Evolutionary conservation across 2,329 filamentous ascomycete genomes (phyloP), one percentile per base, ranked within the genome.

Genomic region (Penicillium capsulatum): DNA sequence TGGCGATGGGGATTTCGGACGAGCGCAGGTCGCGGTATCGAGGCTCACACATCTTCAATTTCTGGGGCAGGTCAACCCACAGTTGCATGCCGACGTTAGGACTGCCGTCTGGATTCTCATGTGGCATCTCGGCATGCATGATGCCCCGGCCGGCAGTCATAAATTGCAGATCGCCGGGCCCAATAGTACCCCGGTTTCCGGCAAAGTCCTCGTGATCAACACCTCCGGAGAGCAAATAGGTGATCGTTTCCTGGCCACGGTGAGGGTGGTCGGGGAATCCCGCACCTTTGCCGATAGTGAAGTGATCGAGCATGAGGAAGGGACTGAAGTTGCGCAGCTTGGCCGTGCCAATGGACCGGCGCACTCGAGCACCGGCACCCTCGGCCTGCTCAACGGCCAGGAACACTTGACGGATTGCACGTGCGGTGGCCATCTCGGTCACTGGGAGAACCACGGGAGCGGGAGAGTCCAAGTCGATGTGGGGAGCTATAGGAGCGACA

Each of bases 301-400:
- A 96, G 70, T 96, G 86, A 62, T 97, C 91, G 32, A 96, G 84
- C 89, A 97, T 95, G 31, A 96, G 75, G 69, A 97, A 96, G 0
- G 91, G 92, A 10, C 83, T 86, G 65, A 97, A 84, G 72, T 94
- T 88, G 59, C 83, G 81, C 15, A 97, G 75, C 51, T 84, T 76
- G 4, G 85, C 76, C 1, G 88, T 94, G 53, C 91, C 91, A 51
- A 97, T 86, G 29, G 86, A 90, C 42, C 91, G 81, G 48, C 91
- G 81, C 10, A 97, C 91, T 47, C 81, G 77, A 4, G 91, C 91
- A 40, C 92, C 91, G 0, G 83, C 87, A 30, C 91, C 91, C 66
- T 97, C 91, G 17, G 86, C 73, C 66, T 94, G 86, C 66, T 95
- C 88, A 44, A 84, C 68, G 45, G 91, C 91, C 31, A 88, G 76